Evolutionary conservation across 805 yeast species (phyloP), one percentile per base, ranked within the genome.

Genomic region (Candida manassasensis): DNA sequence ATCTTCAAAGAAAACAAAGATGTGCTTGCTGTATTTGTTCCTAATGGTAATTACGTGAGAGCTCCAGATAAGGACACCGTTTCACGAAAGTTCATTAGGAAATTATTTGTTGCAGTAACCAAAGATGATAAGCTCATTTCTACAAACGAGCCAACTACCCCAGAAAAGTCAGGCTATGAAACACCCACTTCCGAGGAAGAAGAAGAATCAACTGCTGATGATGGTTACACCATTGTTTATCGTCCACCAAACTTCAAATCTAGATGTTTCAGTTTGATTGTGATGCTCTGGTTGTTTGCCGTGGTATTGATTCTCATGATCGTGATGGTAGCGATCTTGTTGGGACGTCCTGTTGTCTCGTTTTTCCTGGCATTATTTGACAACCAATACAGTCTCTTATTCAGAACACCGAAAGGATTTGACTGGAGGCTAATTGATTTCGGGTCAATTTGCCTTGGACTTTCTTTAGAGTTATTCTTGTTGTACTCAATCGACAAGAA

Each of bases 61-160:
- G 98, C 88, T 1, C 98, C 98, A 1, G 81, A 77, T 39, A 75
- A 75, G 44, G 97, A 89, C 52, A 30, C 33, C 4, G 79, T 82
- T 14, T 76, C 90, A 0, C 64, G 87, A 38, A 73, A 71, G 32
- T 78, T 69, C 43, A 74, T 80, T 21, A 77, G 75, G 45, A 72
- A 75, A 31, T 59, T 88, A 38, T 93, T 93, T 61, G 81, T 84
- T 1, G 77, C 87, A 0, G 97, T 90, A 2, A 84, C 95, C 1
- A 80, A 77, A 45, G 82, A 79, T 45, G 95, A 89, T 53, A 67
- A 73, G 33, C 68, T 83, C 10, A 55, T 83, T 18, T 31, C 41
- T 7, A 25, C 29, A 15, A 38, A 35, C 11, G 42, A 42, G 15
- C 30, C 34, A 10, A 31, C 35, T 14, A 24, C 22, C 39, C 45